Evolutionary conservation across 306 rosid species (phyloP).

Genomic region (Trifolium pratense): DNA sequence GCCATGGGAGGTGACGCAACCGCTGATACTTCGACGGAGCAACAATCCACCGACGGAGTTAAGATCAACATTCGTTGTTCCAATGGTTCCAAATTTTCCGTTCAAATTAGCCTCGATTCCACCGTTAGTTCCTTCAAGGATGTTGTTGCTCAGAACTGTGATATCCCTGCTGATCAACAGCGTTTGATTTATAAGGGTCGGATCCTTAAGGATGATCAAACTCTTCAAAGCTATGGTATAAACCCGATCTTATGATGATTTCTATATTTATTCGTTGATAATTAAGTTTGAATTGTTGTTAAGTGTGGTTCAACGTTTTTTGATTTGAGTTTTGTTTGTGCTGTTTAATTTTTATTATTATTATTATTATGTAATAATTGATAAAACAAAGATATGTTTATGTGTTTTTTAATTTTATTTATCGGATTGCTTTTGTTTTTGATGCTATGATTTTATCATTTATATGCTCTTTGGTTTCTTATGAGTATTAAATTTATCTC

Average conservation of each 20-base stretch:
- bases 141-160: conserved; percentile 54
- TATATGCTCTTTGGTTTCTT: not conserved
- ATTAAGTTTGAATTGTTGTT: conserved; percentile 6
- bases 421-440: conserved; percentile 5
- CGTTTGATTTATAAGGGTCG: conserved; percentile 91
- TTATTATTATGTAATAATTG: not conserved
- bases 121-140: conserved; percentile 67
- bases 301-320: not conserved
- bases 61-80: conserved; percentile 72
- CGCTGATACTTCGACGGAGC: conserved; percentile 47
- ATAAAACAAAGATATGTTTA: no score
- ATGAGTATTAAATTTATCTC: conserved; percentile 9
- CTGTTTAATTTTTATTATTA: not conserved
- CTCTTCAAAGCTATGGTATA: conserved; percentile 79
- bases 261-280: not conserved
- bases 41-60: conserved; percentile 47
- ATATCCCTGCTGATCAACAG: conserved; percentile 70
- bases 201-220: conserved; percentile 82
- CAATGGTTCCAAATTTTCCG: conserved; percentile 72
- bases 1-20: conserved; percentile 70
- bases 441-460: conserved; percentile 19
- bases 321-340: not conserved
- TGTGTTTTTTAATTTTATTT: not conserved
- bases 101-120: conserved; percentile 58
- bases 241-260: conserved; percentile 35